A percentile compares a stretch with the other conserved stretches of the same genome.
These are phyloP conservation scores for Dendrobium officinale DNA, from an alignment of 106 monocot genomes.

Conservation along the genomic window DNA sequence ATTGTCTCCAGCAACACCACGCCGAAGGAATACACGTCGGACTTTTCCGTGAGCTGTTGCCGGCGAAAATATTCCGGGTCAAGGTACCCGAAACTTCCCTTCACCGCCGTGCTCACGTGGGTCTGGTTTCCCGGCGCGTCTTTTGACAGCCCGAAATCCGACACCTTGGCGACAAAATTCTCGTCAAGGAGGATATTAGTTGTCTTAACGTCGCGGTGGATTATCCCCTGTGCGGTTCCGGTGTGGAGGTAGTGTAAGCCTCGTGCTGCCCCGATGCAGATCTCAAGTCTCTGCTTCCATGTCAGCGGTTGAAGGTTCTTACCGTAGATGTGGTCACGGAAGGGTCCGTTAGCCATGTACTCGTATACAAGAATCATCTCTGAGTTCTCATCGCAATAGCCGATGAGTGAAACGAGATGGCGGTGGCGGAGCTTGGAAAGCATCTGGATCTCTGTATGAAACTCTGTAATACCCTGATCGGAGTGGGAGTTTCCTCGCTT, in stretches of 20 bases:
- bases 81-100: conserved; percentile 28
- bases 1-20: conserved; percentile 18
- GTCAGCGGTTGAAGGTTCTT: conserved; percentile 28
- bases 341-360: conserved; percentile 47
- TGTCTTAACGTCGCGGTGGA: conserved; percentile 84
- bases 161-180: conserved; percentile 49
- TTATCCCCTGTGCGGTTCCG: conserved; percentile 42
- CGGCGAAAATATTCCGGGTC: conserved; percentile 28
- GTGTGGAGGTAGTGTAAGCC: conserved; percentile 27
- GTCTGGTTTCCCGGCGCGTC: conserved; percentile 22
- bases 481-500: conserved; percentile 56
- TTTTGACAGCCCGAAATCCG: conserved; percentile 58
- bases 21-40: conserved; percentile 26
- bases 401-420: conserved; percentile 48
- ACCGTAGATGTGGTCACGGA: conserved; percentile 57
- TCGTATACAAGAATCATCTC: conserved; percentile 62
- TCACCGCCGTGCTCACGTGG: conserved; percentile 26
- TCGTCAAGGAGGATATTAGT: conserved; percentile 77
- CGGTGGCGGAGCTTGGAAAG: conserved; percentile 40
- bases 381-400: conserved; percentile 49
- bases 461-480: conserved; percentile 47
- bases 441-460: conserved; percentile 59
- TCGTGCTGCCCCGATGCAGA: conserved; percentile 26
- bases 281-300: conserved; percentile 31
- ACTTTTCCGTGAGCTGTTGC: conserved; percentile 30